phyloP scores from a whole-genome alignment of 257 asterid genomes.

The Paulownia fortunei region DNA sequence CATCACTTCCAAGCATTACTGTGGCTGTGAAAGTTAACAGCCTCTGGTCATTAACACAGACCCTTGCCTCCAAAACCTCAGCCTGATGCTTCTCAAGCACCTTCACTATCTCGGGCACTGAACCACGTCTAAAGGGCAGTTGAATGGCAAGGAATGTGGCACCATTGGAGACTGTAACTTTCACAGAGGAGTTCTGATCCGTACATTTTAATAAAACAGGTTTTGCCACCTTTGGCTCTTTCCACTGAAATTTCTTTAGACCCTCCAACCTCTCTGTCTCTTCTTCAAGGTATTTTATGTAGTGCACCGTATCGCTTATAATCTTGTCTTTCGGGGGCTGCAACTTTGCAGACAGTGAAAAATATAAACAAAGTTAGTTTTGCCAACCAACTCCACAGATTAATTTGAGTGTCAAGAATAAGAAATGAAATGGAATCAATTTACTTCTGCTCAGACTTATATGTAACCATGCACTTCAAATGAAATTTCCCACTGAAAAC shows the following conservation, averaged over 20 bases:
- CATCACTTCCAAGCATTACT: conserved; percentile 39
- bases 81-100: conserved; percentile 59
- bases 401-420: conserved; percentile 9
- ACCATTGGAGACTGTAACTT: conserved; percentile 40
- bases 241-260: conserved; percentile 37
- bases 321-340: conserved; percentile 61
- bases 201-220: conserved; percentile 39
- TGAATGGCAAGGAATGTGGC: conserved; percentile 60
- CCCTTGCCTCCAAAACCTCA: conserved; percentile 65
- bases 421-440: neutral
- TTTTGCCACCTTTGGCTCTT: conserved; percentile 27
- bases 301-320: conserved; percentile 46
- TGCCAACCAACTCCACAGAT: neutral
- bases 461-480: neutral
- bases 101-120: conserved; percentile 43
- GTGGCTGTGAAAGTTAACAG: conserved; percentile 53
- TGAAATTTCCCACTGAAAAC: neutral
- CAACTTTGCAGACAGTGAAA: neutral
- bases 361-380: neutral
- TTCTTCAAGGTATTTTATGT: conserved; percentile 53
- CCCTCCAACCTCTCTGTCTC: conserved; percentile 62
- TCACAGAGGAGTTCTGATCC: conserved; percentile 38
- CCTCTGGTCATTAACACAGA: conserved; percentile 47
- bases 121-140: conserved; percentile 44
- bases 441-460: neutral